Percentiles rank a stretch among this genome's conserved stretches.
Evolutionary conservation across 2,329 filamentous ascomycete species (phyloP).

Genomic region (Myriosclerotinia duriaeana): DNA sequence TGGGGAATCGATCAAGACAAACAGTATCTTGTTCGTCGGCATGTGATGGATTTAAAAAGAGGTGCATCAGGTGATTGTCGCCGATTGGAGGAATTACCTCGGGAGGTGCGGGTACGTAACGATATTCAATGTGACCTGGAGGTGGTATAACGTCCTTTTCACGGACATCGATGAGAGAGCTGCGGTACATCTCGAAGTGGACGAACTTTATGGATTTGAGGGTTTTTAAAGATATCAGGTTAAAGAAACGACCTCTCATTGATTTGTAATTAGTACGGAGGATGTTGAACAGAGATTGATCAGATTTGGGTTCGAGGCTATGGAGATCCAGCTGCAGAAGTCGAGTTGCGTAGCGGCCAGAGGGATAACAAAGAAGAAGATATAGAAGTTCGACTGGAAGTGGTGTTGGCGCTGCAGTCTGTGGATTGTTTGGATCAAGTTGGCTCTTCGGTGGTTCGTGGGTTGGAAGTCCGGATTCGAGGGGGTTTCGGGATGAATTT

Average conservation of each 20-base stretch:
- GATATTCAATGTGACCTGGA: conserved; percentile 27
- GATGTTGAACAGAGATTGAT: conserved; percentile 29
- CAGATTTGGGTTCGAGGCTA: conserved; percentile 21
- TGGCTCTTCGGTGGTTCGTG: conserved; percentile 2
- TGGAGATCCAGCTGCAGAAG: conserved; percentile 30
- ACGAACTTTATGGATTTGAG: conserved; percentile 33
- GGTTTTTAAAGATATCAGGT: conserved; percentile 25
- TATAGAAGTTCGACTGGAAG: conserved; percentile 22
- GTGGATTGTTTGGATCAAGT: conserved; percentile 4
- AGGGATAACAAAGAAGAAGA: conserved; percentile 30
- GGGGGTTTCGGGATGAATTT: not conserved
- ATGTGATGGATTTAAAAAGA: conserved; percentile 28
- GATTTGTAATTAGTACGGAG: conserved; percentile 25
- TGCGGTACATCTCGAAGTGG: conserved; percentile 28
- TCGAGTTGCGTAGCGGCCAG: conserved; percentile 29
- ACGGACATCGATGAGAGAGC: conserved; percentile 30
- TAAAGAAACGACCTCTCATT: conserved; percentile 23
- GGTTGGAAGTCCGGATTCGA: conserved; percentile 14
- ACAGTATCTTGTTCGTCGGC: conserved; percentile 24
- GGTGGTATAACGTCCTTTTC: conserved; percentile 31
- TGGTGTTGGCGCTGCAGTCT: not conserved
- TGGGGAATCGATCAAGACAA: conserved; percentile 31
- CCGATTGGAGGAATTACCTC: conserved; percentile 31
- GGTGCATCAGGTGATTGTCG: conserved; percentile 29
- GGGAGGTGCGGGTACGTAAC: conserved; percentile 28